Base-by-base conservation (phyloP, 202 grass and related monocot genomes). In the Zoysia matrella region DNA sequence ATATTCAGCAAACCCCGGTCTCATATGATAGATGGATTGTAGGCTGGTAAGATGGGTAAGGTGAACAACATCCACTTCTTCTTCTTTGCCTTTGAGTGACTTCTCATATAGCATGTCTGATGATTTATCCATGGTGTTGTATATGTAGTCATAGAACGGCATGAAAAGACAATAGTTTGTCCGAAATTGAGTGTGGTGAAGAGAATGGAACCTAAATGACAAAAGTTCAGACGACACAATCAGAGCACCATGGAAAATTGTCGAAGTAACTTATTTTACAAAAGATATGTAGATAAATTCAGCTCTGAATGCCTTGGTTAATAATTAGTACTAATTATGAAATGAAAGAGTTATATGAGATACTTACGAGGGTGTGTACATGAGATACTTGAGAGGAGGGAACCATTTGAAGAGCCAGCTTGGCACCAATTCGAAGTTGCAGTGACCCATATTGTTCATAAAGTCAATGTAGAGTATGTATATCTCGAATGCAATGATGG, bases 301-400 rank as follows among this genome's bases (percentile, higher is more conserved):
- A 52, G 30, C 15, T 30, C 60, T 51, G 57, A 12, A 36, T 50
- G 18, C 57, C 2, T 72, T 65, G 13, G 65, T 47, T 71, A 86
- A 72, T 50, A 47, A 40, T 70, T 6, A 3, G 53, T 76, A 55
- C 30, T 4, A 11, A 2, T 69, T 48, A 41, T 73, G 11, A 42
- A 47, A 4, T 41, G 14, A 15, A 53, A 39, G 15, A 68, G 4
- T 4, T 30, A 30, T 79, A 62, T 22, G 61, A 43, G 70, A 67
- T 83, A 97, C 95, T 93, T 88, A 98, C 95, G 92, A 98, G 69
- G 95, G 95, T 6, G 95, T 98, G 73, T 98, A 98, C 95, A 98
- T 98, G 63, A 98, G 84, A 69, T 94, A 94, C 80, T 98, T 98
- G 72, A 98, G 95, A 55, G 90, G 92, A 3, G 95, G 95, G 53